Evolutionary conservation across 176 grass and related monocot species (phyloP).

Genomic region (Saccharum spontaneum): DNA sequence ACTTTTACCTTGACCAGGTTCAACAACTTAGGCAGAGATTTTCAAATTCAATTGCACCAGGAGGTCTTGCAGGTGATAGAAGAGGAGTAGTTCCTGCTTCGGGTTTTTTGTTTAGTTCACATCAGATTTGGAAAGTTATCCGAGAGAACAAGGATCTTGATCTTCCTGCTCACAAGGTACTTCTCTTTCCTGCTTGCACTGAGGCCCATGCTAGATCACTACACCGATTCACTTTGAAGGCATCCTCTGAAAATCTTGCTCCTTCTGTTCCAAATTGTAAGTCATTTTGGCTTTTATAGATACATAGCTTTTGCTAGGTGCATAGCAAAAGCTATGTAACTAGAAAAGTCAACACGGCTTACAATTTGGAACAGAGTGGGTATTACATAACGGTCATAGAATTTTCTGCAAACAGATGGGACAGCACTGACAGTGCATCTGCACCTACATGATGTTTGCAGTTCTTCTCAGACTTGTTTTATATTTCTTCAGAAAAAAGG

Average conservation of each 20-base stretch:
- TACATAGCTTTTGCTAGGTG: too few species aligned
- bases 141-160: conserved; percentile 94
- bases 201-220: conserved; percentile 10
- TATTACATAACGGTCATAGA: background rate
- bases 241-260: background rate
- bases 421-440: background rate
- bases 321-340: too few species aligned
- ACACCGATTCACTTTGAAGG: background rate
- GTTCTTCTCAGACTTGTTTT: background rate
- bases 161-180: conserved; percentile 99
- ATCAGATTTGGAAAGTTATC: conserved; percentile 96
- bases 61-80: conserved; percentile 93
- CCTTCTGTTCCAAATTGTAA: too few species aligned
- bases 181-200: background rate
- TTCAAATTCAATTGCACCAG: conserved; percentile 92
- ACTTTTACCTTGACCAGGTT: conserved; percentile 65
- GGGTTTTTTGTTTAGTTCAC: conserved; percentile 96
- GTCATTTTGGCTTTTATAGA: too few species aligned
- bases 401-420: conserved; percentile 26
- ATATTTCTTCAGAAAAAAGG: background rate
- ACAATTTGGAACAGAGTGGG: background rate
- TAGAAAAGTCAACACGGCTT: background rate
- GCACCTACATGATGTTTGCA: background rate
- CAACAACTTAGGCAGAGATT: conserved; percentile 89
- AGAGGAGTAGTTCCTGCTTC: conserved; percentile 95